Evolutionary conservation across 2,329 filamentous ascomycete species (phyloP).

Genomic region (Myriosclerotinia duriaeana): DNA sequence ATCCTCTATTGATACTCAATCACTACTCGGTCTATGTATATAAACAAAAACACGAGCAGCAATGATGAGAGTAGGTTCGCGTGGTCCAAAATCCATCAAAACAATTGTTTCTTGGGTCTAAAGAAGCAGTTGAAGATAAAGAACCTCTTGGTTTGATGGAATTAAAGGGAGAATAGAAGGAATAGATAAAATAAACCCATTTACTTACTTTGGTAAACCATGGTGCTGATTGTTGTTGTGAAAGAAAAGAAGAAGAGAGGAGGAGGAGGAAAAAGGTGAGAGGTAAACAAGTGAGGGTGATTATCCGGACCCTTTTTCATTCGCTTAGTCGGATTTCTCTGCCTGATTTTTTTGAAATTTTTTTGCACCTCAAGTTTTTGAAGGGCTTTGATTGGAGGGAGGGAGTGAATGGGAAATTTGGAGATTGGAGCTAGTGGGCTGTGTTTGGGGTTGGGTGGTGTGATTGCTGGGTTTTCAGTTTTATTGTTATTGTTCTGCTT

Average conservation of each 20-base stretch:
- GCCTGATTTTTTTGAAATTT: background rate
- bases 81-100: background rate
- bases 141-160: background rate
- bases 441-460: background rate
- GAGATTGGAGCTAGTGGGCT: background rate
- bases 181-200: background rate
- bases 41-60: background rate
- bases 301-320: slow-evolving; percentile 3
- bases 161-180: background rate
- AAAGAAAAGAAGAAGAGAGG: background rate
- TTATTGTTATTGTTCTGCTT: background rate
- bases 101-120: background rate
- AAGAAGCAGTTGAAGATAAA: background rate
- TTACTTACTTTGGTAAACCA: background rate
- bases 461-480: background rate
- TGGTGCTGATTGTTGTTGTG: background rate
- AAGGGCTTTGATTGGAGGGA: background rate
- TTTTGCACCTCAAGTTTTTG: background rate
- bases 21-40: background rate
- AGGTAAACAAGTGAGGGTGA: background rate
- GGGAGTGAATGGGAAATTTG: too few relatives aligned
- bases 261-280: background rate
- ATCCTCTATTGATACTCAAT: background rate
- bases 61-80: too few relatives aligned
- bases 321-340: slow-evolving; percentile 12